Percentiles rank a stretch among this genome's conserved stretches.
Evolutionary conservation across 2,329 filamentous ascomycete genomes (phyloP).

Genomic region (Neophaeococcomyces mojaviensis): DNA sequence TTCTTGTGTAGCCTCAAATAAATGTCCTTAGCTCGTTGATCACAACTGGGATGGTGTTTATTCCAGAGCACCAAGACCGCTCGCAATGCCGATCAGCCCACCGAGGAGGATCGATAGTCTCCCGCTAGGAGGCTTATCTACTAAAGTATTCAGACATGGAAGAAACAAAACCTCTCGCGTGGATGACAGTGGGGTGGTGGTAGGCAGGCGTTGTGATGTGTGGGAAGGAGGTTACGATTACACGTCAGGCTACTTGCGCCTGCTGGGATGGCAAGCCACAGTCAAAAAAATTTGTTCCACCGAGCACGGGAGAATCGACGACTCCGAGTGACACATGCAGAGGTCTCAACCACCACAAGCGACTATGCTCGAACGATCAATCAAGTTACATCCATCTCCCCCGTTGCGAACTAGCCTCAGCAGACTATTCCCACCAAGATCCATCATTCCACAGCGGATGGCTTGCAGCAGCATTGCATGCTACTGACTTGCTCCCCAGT

Average conservation of each 20-base stretch:
- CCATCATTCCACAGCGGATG: not conserved
- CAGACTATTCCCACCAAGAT: slow-evolving; percentile 7
- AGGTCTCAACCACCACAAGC: slow-evolving; percentile 4
- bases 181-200: not conserved
- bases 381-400: not conserved
- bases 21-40: not conserved
- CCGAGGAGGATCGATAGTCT: not conserved
- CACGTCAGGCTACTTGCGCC: not conserved
- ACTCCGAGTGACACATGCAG: slow-evolving; percentile 3
- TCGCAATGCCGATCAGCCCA: not conserved
- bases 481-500: not conserved
- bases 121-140: not conserved
- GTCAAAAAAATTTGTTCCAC: slow-evolving; percentile 1
- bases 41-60: not conserved
- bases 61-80: not conserved
- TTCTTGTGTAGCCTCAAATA: no score
- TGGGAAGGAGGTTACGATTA: not conserved
- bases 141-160: not conserved
- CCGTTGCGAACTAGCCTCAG: not conserved
- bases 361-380: not conserved
- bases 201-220: not conserved
- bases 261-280: slow-evolving; percentile 4
- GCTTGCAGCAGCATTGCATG: not conserved
- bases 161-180: not conserved
- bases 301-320: not conserved